A percentile compares a stretch with the other conserved stretches of the same genome.
Evolutionary conservation across 2,329 filamentous ascomycete species (phyloP).

Genomic region (Pyricularia sp.): DNA sequence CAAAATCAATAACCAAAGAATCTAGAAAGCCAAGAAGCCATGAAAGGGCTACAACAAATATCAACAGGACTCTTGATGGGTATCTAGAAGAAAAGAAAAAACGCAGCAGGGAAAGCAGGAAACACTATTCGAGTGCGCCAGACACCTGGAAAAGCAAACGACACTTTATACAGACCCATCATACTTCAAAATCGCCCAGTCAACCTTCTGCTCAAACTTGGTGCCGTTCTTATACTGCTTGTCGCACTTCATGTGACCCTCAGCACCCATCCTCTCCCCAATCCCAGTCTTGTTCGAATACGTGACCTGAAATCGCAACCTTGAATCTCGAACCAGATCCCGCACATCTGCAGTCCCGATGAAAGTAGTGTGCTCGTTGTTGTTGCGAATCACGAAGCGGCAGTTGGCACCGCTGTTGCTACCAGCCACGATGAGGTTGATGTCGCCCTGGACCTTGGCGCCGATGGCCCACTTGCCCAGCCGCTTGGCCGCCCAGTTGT

Average conservation of each 20-base stretch:
- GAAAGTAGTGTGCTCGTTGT: background rate
- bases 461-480: slow-evolving; percentile 1
- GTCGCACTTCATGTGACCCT: slow-evolving; percentile 1
- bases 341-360: background rate
- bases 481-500: background rate
- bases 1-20: too few species aligned
- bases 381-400: background rate
- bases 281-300: background rate
- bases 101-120: too few species aligned
- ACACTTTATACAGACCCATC: background rate
- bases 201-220: background rate
- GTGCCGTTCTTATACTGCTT: slow-evolving; percentile 2
- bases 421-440: slow-evolving; percentile 2
- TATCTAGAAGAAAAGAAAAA: too few species aligned
- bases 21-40: too few species aligned
- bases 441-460: background rate
- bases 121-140: too few species aligned
- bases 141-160: too few species aligned
- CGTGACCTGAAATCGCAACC: background rate
- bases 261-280: background rate
- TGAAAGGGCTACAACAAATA: too few species aligned
- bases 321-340: background rate
- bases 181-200: background rate
- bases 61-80: too few species aligned
- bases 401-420: slow-evolving; percentile 3